Percentiles rank a stretch among this genome's conserved stretches.
phyloP scores from a whole-genome alignment of 352 stramenopile genomes.

The Paralagenidium karlingii region DNA sequence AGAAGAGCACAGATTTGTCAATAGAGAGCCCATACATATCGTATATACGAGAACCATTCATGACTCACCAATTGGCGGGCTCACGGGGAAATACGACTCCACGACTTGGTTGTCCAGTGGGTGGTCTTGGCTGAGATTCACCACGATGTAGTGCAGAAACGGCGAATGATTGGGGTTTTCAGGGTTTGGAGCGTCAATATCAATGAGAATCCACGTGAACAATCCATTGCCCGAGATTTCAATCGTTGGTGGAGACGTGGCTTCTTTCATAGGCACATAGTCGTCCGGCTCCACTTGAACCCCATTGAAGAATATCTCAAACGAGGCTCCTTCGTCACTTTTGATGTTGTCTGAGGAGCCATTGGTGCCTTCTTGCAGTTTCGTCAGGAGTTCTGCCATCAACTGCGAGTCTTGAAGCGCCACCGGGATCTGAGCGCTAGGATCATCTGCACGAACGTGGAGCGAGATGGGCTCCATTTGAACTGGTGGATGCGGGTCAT shows the following conservation, averaged over 20 bases:
- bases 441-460: constrained; percentile 16
- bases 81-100: constrained; percentile 48
- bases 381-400: not conserved
- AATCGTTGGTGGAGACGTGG: constrained; percentile 17
- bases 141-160: constrained; percentile 59
- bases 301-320: constrained; percentile 15
- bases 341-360: not conserved
- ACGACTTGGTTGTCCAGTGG: constrained; percentile 7
- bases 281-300: constrained; percentile 9
- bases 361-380: constrained; percentile 3
- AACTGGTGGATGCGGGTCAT: too few relatives aligned
- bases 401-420: constrained; percentile 1
- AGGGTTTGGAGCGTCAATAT: constrained; percentile 55
- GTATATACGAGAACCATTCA: too few relatives aligned
- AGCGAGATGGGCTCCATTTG: too few relatives aligned
- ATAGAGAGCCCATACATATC: too few relatives aligned
- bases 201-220: constrained; percentile 55
- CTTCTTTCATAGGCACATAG: constrained; percentile 21
- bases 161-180: constrained; percentile 33
- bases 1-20: too few relatives aligned
- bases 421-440: constrained; percentile 4
- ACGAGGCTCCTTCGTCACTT: constrained; percentile 1
- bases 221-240: constrained; percentile 5
- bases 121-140: constrained; percentile 8
- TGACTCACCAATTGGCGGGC: constrained; percentile 28